Percentiles rank a stretch among this genome's conserved stretches.
These are phyloP conservation scores for Arachnomyces sp. DNA, from an alignment of 2,329 filamentous ascomycete species.

Conservation along the genomic window DNA sequence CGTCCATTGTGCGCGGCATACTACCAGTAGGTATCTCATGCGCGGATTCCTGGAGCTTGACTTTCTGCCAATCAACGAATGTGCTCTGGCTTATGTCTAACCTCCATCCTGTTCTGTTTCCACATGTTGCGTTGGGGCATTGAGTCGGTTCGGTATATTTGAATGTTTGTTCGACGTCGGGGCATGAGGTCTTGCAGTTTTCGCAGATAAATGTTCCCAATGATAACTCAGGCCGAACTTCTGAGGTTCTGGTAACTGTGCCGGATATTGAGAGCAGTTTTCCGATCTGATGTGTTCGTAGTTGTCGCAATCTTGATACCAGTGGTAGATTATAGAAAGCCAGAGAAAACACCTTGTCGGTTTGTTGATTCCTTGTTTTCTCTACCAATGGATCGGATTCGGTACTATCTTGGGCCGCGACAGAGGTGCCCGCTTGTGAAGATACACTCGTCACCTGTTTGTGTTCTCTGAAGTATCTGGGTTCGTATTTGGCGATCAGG, in stretches of 20 bases:
- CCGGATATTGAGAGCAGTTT: conserved; percentile 92
- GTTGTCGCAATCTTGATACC: conserved; percentile 72
- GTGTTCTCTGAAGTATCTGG: conserved; percentile 87
- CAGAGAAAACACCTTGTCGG: conserved; percentile 88
- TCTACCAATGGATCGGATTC: conserved; percentile 48
- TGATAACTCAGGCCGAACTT: conserved; percentile 88
- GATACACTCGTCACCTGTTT: conserved; percentile 67
- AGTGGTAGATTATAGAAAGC: conserved; percentile 90
- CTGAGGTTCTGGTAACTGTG: conserved; percentile 91
- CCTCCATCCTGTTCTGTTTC: conserved; percentile 87
- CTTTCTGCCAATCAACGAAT: conserved; percentile 98
- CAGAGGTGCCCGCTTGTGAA: conserved; percentile 58
- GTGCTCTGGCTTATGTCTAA: conserved; percentile 95
- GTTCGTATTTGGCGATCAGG: conserved; percentile 88
- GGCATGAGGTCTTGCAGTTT: conserved; percentile 71
- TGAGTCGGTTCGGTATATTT: conserved; percentile 94
- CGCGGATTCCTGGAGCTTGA: conserved; percentile 95
- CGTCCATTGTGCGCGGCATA: conserved; percentile 97
- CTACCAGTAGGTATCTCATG: conserved; percentile 96
- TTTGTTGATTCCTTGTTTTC: conserved; percentile 85
- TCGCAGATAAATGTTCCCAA: conserved; percentile 90
- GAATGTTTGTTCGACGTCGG: conserved; percentile 95
- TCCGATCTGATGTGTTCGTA: conserved; percentile 84
- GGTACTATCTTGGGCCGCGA: conserved; percentile 51
- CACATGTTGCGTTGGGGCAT: conserved; percentile 80